phyloP scores from a whole-genome alignment of 345 rosid genomes.

The Eucalyptus erythrocorys region DNA sequence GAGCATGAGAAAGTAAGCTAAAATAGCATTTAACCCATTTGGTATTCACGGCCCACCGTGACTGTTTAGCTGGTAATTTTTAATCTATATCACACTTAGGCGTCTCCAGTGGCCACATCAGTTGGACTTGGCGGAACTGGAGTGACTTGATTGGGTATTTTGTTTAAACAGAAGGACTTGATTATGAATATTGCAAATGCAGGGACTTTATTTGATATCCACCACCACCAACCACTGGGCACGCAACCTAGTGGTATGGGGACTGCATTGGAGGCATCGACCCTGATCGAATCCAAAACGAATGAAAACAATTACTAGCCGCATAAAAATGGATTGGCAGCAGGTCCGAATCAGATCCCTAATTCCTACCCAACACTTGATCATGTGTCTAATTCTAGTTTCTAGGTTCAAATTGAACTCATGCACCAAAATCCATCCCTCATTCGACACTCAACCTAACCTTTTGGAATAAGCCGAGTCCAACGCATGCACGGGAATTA shows the following conservation, averaged over 20 bases:
- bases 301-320: background rate
- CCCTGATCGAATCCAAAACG: background rate
- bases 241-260: background rate
- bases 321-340: fast-evolving
- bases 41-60: background rate
- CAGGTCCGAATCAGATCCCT: background rate
- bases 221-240: background rate
- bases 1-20: background rate
- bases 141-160: background rate
- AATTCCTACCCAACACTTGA: background rate
- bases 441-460: background rate
- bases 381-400: background rate
- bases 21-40: background rate
- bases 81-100: background rate
- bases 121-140: background rate
- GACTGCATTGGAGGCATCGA: background rate
- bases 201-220: background rate
- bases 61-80: fast-evolving
- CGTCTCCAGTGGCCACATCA: background rate
- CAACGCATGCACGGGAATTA: background rate
- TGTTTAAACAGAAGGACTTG: background rate
- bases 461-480: background rate
- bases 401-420: background rate
- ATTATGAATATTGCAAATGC: background rate
- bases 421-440: background rate